Evolutionary conservation across 768 basidiomycete species (phyloP).

Genomic region (Fistulinella prunicolor): DNA sequence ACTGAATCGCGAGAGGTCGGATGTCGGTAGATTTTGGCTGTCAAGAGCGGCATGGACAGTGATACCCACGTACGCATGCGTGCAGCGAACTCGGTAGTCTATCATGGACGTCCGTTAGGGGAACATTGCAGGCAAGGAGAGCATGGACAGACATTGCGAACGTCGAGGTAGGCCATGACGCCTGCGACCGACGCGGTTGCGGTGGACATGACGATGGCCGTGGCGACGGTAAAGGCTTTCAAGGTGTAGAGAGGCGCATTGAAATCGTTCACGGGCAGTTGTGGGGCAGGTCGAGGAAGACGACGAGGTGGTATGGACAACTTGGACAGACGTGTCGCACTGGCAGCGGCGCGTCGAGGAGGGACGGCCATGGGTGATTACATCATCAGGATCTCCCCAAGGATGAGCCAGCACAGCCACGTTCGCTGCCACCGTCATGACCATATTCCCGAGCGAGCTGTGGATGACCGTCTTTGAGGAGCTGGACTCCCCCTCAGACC

Average conservation of each 20-base stretch:
- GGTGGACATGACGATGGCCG: conserved; percentile 50
- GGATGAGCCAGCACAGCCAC: neutral
- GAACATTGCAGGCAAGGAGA: neutral
- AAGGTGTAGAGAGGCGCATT: conserved; percentile 53
- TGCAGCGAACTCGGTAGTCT: conserved; percentile 60
- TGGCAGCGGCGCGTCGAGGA: neutral
- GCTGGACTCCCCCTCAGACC: conserved; percentile 28
- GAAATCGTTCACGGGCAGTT: conserved; percentile 33
- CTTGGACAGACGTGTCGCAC: no score
- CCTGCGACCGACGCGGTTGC: conserved; percentile 45
- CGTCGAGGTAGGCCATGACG: conserved; percentile 51
- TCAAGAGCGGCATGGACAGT: conserved; percentile 46
- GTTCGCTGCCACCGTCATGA: conserved; percentile 10
- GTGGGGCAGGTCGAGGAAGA: neutral
- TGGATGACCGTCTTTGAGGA: conserved; percentile 40
- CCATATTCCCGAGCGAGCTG: conserved; percentile 34
- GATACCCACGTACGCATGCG: conserved; percentile 52
- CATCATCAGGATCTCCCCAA: neutral
- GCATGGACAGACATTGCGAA: conserved; percentile 44
- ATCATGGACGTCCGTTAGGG: neutral
- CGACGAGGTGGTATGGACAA: neutral
- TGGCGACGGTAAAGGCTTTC: conserved; percentile 67
- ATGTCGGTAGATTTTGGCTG: conserved; percentile 49
- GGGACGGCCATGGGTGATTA: neutral
- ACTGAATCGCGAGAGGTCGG: conserved; percentile 27